Conservation (phyloP, 257 asterid species). For the Lavandula angustifolia region DNA sequence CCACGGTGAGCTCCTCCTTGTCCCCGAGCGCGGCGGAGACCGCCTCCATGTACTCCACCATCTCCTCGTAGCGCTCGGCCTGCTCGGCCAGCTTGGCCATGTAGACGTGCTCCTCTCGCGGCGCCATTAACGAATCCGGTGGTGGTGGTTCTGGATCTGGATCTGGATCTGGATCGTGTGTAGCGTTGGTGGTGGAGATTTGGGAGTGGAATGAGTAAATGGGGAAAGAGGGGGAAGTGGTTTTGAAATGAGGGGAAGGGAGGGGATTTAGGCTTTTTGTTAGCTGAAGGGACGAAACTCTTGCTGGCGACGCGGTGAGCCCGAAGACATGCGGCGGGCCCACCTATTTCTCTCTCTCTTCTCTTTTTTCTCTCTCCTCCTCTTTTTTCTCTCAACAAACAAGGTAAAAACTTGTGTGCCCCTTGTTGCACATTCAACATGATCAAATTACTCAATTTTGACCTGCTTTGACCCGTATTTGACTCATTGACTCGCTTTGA, state of each 20-base stretch:
- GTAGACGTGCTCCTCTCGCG: slow-evolving; percentile 46
- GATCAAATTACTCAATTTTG: too few relatives aligned
- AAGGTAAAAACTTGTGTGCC: too few relatives aligned
- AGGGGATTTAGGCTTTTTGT: slow-evolving; percentile 35
- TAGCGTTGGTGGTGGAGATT: neutral
- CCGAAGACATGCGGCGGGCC: slow-evolving; percentile 31
- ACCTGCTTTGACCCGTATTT: too few relatives aligned
- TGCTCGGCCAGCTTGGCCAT: slow-evolving; percentile 50
- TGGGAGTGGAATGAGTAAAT: slow-evolving; percentile 17
- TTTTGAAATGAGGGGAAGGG: slow-evolving; percentile 39
- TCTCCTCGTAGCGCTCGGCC: slow-evolving; percentile 49
- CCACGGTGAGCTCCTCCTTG: slow-evolving; percentile 41
- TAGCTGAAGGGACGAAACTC: slow-evolving; percentile 30
- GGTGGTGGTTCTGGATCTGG: slow-evolving; percentile 22
- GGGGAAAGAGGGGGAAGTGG: slow-evolving; percentile 29
- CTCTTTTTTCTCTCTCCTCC: neutral
- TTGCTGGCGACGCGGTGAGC: slow-evolving; percentile 33
- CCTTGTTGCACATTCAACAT: too few relatives aligned
- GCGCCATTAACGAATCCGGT: slow-evolving; percentile 22
- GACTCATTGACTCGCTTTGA: too few relatives aligned
- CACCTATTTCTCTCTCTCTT: neutral
- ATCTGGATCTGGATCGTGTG: neutral
- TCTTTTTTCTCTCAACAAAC: too few relatives aligned
- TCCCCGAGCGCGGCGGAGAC: slow-evolving; percentile 39
- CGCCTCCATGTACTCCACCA: slow-evolving; percentile 48